Evolutionary conservation across 208 protist genomes (phyloP).

Genomic region (Tritrichomonas foetus): DNA sequence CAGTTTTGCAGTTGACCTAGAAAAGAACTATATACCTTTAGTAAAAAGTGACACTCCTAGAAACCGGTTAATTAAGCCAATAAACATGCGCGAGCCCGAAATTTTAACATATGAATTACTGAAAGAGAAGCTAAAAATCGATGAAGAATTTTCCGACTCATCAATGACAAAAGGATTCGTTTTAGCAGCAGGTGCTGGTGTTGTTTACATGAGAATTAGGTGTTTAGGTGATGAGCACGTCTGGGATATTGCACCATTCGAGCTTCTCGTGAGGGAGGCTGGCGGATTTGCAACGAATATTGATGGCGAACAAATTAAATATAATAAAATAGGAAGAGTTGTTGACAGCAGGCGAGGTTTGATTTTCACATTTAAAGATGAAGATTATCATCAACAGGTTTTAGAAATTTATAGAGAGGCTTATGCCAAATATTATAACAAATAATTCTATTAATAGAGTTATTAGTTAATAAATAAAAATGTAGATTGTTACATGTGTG

Average conservation of each 20-base stretch:
- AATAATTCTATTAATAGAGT: no score
- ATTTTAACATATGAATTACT: not conserved
- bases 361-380: not conserved
- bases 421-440: not conserved
- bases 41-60: not conserved
- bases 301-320: not conserved
- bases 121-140: not conserved
- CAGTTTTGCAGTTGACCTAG: not conserved
- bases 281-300: not conserved
- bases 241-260: slow-evolving; percentile 9
- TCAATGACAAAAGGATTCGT: slow-evolving; percentile 15
- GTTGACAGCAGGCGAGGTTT: not conserved
- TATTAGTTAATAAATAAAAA: no score
- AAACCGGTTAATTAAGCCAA: not conserved
- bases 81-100: not conserved
- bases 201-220: not conserved
- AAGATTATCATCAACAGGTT: not conserved
- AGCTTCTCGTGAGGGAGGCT: not conserved
- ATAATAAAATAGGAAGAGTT: not conserved
- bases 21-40: not conserved
- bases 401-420: not conserved
- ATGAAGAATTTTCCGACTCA: not conserved
- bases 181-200: not conserved
- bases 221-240: not conserved
- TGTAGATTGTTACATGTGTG: no score